Conservation (phyloP, 1,284 basidiomycete genomes). For the Pseudozyma thailandica region DNA sequence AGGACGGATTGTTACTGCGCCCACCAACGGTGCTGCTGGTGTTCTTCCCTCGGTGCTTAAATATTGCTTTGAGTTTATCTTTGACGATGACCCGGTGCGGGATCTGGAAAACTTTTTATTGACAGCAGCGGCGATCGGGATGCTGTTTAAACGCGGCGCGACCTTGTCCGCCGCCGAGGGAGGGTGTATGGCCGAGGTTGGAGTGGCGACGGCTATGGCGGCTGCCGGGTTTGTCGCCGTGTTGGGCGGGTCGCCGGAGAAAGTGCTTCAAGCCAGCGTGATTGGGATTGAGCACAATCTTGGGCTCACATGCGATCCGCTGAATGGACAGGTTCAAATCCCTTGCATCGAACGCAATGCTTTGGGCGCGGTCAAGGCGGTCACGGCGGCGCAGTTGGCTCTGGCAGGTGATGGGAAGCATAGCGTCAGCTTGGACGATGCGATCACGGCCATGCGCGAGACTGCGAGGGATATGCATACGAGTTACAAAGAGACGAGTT, state of each 20-base stretch:
- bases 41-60: slow-evolving; percentile 88
- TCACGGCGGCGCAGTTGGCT: slow-evolving; percentile 83
- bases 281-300: slow-evolving; percentile 78
- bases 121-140: slow-evolving; percentile 86
- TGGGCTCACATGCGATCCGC: slow-evolving; percentile 60
- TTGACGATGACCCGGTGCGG: slow-evolving; percentile 81
- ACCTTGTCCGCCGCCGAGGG: slow-evolving; percentile 92
- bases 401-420: slow-evolving; percentile 85
- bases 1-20: slow-evolving; percentile 91
- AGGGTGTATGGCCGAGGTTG: slow-evolving; percentile 70
- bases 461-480: slow-evolving; percentile 76
- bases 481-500: slow-evolving; percentile 66
- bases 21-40: slow-evolving; percentile 80
- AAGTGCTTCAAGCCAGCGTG: slow-evolving; percentile 82
- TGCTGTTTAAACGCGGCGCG: slow-evolving; percentile 96
- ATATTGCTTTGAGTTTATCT: slow-evolving; percentile 83
- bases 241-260: slow-evolving; percentile 66
- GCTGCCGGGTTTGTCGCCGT: slow-evolving; percentile 92
- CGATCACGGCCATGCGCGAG: slow-evolving; percentile 92
- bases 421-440: slow-evolving; percentile 89
- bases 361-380: slow-evolving; percentile 74
- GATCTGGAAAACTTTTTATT: slow-evolving; percentile 85
- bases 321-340: slow-evolving; percentile 83
- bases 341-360: slow-evolving; percentile 86
- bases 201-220: slow-evolving; percentile 88